phyloP scores from a whole-genome alignment of 306 rosid genomes.

The Parietaria judaica region DNA sequence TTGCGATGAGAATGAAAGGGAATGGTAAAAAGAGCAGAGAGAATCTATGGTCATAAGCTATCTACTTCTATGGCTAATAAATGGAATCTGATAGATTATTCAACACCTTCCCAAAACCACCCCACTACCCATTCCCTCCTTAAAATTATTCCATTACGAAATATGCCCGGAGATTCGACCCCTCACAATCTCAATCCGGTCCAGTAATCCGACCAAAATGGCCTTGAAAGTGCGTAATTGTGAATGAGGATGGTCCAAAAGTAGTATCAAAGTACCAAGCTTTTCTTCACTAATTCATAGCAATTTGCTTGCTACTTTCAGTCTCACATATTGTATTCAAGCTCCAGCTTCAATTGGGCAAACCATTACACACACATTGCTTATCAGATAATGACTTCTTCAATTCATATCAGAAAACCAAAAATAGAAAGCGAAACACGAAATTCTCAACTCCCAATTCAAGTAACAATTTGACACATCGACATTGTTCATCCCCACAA shows the following conservation, averaged over 20 bases:
- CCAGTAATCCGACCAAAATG: not conserved
- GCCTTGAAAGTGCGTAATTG: not conserved
- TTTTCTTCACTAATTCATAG: no score
- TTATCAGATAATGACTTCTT: not conserved
- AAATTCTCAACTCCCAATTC: conserved; percentile 14
- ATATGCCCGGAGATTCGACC: no score
- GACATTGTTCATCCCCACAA: conserved; percentile 7
- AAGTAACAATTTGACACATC: not conserved
- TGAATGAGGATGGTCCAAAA: not conserved
- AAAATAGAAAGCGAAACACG: not conserved
- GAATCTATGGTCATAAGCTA: no score
- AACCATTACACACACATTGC: not conserved
- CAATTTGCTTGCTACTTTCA: not conserved
- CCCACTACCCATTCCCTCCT: no score
- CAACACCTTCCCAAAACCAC: conserved; percentile 12
- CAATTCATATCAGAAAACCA: not conserved
- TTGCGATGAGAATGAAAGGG: no score
- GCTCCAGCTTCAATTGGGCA: no score
- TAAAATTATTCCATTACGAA: no score
- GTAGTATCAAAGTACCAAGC: not conserved
- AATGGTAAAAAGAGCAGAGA: no score
- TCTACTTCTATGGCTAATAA: no score
- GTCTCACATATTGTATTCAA: no score
- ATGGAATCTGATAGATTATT: not conserved
- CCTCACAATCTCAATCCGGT: not conserved